Conservation (phyloP, 2,329 filamentous ascomycete genomes). For the Madurella fahalii region DNA sequence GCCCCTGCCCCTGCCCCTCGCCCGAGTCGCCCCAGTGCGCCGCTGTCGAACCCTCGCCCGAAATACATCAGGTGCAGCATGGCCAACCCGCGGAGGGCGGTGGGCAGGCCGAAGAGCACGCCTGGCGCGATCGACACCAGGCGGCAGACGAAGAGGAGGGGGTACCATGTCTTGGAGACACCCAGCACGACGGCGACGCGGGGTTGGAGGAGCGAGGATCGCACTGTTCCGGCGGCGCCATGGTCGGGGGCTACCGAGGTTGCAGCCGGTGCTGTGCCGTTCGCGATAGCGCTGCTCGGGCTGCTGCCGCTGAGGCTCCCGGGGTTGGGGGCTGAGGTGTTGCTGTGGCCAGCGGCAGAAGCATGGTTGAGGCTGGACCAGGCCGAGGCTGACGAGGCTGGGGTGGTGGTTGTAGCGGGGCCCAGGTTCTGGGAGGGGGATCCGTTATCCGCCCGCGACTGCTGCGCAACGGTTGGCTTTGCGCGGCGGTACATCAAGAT, state of each 20-base stretch:
- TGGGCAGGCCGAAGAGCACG: conserved; percentile 67
- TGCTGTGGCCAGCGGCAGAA: background rate
- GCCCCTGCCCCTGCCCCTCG: background rate
- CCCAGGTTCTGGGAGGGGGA: conserved; percentile 7
- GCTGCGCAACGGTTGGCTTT: conserved; percentile 21
- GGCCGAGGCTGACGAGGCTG: conserved; percentile 1
- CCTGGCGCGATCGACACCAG: conserved; percentile 67
- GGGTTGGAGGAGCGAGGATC: conserved; percentile 59
- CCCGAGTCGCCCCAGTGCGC: conserved; percentile 1
- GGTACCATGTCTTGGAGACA: conserved; percentile 67
- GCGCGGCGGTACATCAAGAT: conserved; percentile 27
- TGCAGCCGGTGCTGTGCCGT: background rate
- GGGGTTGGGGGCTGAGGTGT: background rate
- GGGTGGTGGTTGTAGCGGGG: conserved; percentile 11
- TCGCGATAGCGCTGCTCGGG: background rate
- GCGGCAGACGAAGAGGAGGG: conserved; percentile 68
- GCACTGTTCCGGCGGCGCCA: conserved; percentile 16
- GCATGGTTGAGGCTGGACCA: conserved; percentile 4
- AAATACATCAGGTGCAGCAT: conserved; percentile 48
- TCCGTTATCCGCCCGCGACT: conserved; percentile 21
- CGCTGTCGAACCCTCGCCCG: conserved; percentile 18
- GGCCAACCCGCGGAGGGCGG: conserved; percentile 63
- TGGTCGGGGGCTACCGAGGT: background rate
- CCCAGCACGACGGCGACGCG: conserved; percentile 75
- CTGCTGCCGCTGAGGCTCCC: background rate